These are phyloP conservation scores for Holtermanniella nyarrowii DNA, from an alignment of 768 basidiomycete genomes.

Conservation along the genomic window DNA sequence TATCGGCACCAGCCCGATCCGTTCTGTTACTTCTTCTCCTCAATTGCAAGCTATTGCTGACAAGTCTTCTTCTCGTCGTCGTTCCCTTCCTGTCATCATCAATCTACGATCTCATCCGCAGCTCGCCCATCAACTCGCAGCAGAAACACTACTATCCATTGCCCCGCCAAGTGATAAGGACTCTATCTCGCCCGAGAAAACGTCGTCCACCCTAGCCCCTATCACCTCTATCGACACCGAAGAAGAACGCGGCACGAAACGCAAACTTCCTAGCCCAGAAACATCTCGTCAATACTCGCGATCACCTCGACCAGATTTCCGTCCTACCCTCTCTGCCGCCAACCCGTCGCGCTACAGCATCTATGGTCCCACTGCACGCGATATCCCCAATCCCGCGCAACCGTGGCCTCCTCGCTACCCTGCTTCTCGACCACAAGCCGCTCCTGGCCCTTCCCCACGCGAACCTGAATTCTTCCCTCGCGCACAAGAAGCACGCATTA, in stretches of 20 bases:
- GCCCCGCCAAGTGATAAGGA: conserved; percentile 17
- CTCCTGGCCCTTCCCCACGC: too few relatives aligned
- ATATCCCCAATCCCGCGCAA: conserved; percentile 2
- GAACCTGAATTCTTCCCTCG: too few relatives aligned
- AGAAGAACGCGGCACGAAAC: background rate
- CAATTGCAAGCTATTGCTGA: background rate
- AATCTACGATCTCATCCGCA: conserved; percentile 6
- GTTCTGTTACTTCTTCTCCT: background rate
- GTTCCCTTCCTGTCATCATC: background rate
- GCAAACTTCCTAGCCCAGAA: background rate
- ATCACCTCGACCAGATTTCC: too few relatives aligned
- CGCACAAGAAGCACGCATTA: conserved; percentile 10
- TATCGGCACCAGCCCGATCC: background rate
- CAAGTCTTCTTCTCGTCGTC: background rate
- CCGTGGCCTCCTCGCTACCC: background rate
- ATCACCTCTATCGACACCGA: background rate
- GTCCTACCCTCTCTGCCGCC: background rate
- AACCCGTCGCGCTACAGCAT: conserved; percentile 16
- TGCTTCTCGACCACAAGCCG: background rate
- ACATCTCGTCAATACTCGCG: background rate
- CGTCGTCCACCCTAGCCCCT: background rate
- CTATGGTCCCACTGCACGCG: conserved; percentile 25
- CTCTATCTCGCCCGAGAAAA: conserved; percentile 7
- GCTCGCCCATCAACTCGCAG: conserved; percentile 39
- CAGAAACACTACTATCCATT: conserved; percentile 37